These are phyloP conservation scores for Sporopachydermia cereana DNA, from an alignment of 1,139 yeast species.

Conservation along the genomic window DNA sequence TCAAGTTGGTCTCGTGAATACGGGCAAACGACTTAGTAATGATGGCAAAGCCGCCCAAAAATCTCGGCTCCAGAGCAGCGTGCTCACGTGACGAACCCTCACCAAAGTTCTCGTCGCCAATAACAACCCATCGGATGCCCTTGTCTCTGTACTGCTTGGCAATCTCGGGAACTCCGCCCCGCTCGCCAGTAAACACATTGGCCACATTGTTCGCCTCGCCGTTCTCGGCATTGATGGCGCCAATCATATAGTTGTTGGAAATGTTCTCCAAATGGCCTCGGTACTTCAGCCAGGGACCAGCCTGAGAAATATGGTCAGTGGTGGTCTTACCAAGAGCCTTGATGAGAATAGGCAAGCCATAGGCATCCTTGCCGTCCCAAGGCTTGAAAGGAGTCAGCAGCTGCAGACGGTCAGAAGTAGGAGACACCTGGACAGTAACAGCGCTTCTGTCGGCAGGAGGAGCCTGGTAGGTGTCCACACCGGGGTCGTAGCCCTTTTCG, in stretches of 20 bases:
- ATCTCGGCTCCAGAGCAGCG: constrained; percentile 99
- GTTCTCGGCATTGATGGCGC: constrained; percentile 96
- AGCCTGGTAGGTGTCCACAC: constrained; percentile 95
- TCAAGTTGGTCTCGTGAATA: constrained; percentile 88
- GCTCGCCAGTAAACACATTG: constrained; percentile 87
- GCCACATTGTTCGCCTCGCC: constrained; percentile 86
- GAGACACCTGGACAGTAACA: constrained; percentile 68
- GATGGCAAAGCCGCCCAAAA: constrained; percentile 96
- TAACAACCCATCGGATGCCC: constrained; percentile 91
- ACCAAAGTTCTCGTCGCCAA: constrained; percentile 98
- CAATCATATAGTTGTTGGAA: constrained; percentile 98
- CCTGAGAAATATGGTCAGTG: constrained; percentile 98
- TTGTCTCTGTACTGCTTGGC: constrained; percentile 91
- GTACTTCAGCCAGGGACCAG: constrained; percentile 99
- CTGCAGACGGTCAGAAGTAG: constrained; percentile 84
- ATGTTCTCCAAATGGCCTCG: constrained; percentile 99
- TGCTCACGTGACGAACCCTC: constrained; percentile 99
- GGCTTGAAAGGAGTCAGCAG: constrained; percentile 80
- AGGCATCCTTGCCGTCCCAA: constrained; percentile 96
- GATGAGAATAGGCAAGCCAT: constrained; percentile 82
- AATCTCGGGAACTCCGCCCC: constrained; percentile 92
- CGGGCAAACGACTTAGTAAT: constrained; percentile 97
- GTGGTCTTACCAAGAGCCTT: constrained; percentile 97
- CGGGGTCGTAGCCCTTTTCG: constrained; percentile 82
- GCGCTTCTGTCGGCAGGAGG: constrained; percentile 82